Evolutionary conservation across 352 stramenopile species (phyloP).

Genomic region (Globisporangium abappressorium): DNA sequence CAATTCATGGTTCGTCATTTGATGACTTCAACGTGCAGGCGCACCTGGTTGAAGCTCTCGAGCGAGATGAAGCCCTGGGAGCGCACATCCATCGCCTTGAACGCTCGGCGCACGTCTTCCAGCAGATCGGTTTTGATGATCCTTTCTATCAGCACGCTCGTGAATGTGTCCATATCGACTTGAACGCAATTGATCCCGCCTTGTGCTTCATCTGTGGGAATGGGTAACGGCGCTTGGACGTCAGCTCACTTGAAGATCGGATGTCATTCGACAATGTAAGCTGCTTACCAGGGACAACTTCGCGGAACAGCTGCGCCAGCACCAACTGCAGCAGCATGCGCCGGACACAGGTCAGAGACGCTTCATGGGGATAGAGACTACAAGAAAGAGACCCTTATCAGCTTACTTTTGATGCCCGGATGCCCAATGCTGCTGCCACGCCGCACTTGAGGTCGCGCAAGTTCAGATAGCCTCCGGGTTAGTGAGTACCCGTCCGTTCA

Average conservation of each 20-base stretch:
- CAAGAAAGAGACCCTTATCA: neutral
- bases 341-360: neutral
- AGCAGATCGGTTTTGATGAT: constrained; percentile 46
- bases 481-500: neutral
- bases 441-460: constrained; percentile 63
- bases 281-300: constrained; percentile 11
- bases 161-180: constrained; percentile 28
- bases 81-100: constrained; percentile 64
- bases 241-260: neutral
- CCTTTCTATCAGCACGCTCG: constrained; percentile 29
- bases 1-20: neutral
- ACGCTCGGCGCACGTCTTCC: constrained; percentile 48
- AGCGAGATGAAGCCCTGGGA: constrained; percentile 65
- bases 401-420: constrained; percentile 57
- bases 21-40: neutral
- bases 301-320: constrained; percentile 55
- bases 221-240: neutral
- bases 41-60: constrained; percentile 45
- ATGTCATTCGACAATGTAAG: neutral
- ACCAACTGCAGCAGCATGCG: constrained; percentile 33
- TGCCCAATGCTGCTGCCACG: constrained; percentile 56
- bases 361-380: no score
- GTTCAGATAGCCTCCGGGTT: constrained; percentile 33
- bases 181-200: constrained; percentile 18
- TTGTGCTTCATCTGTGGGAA: neutral